These are phyloP conservation scores for Lizanozyma gosingica DNA, from an alignment of 1,139 yeast genomes.

Conservation along the genomic window DNA sequence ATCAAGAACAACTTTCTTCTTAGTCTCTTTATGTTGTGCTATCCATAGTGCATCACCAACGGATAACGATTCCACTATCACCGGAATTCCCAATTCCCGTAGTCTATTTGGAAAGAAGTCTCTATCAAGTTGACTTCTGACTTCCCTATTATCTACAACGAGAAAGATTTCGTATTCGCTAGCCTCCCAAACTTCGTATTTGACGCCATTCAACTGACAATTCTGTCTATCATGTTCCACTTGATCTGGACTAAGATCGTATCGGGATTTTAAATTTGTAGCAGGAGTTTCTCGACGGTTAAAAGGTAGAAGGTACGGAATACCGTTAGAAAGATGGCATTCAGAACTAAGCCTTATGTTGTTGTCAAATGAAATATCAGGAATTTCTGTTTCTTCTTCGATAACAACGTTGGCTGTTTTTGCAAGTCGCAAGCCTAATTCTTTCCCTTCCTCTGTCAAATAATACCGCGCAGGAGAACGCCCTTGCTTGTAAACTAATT, in stretches of 20 bases:
- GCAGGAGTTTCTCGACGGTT: not conserved
- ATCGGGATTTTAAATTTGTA: not conserved
- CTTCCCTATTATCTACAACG: slow-evolving; percentile 76
- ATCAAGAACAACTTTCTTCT: slow-evolving; percentile 62
- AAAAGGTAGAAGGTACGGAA: not conserved
- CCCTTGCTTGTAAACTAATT: slow-evolving; percentile 49
- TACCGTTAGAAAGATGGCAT: slow-evolving; percentile 5
- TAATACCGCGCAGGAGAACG: slow-evolving; percentile 49
- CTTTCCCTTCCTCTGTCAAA: slow-evolving; percentile 67
- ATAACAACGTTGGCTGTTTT: slow-evolving; percentile 30
- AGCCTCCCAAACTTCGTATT: slow-evolving; percentile 40
- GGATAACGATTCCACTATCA: slow-evolving; percentile 52
- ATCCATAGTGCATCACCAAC: slow-evolving; percentile 91
- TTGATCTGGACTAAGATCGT: slow-evolving; percentile 1
- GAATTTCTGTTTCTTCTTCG: slow-evolving; percentile 1
- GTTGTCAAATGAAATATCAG: slow-evolving; percentile 27
- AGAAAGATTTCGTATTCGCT: slow-evolving; percentile 53
- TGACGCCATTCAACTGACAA: not conserved
- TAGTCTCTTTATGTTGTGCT: slow-evolving; percentile 54
- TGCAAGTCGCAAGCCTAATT: slow-evolving; percentile 51
- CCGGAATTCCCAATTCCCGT: slow-evolving; percentile 36
- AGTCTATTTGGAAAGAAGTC: slow-evolving; percentile 56
- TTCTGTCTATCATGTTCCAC: not conserved
- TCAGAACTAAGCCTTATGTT: slow-evolving; percentile 22
- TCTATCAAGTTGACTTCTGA: slow-evolving; percentile 51